phyloP scores from a whole-genome alignment of 306 rosid genomes.

The Casuarina cunninghamiana region DNA sequence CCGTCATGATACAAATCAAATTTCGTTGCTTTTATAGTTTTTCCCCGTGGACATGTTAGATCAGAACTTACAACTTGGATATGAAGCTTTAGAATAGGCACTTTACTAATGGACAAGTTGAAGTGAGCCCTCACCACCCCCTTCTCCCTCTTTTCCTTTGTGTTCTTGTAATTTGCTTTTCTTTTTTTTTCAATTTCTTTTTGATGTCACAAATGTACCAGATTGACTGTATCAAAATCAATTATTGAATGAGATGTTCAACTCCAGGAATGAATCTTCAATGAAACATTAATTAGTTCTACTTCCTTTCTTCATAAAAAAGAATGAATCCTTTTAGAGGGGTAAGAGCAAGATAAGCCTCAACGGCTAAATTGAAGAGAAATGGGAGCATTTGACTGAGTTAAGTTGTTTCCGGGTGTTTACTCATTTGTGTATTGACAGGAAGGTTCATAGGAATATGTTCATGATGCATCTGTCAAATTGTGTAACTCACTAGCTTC shows the following conservation, averaged over 20 bases:
- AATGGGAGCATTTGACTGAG: no score
- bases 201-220: neutral
- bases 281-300: no score
- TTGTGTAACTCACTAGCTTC: no score
- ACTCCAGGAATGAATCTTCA: neutral
- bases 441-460: no score
- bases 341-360: no score
- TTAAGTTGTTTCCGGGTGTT: no score
- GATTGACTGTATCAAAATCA: neutral
- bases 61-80: conserved; percentile 10
- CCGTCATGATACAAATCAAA: conserved; percentile 25
- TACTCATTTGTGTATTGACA: no score
- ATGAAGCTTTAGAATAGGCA: conserved; percentile 1
- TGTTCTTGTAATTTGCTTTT: neutral
- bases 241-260: neutral
- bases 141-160: neutral
- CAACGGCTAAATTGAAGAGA: no score
- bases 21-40: conserved; percentile 18
- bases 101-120: neutral
- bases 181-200: neutral
- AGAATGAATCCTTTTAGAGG: no score
- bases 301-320: no score
- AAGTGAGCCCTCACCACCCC: neutral
- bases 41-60: conserved; percentile 9
- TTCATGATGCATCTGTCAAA: no score